Evolutionary conservation across 2,329 filamentous ascomycete species (phyloP), one percentile per base, ranked within the genome.

Genomic region (Beauveria scarabaeidicola): DNA sequence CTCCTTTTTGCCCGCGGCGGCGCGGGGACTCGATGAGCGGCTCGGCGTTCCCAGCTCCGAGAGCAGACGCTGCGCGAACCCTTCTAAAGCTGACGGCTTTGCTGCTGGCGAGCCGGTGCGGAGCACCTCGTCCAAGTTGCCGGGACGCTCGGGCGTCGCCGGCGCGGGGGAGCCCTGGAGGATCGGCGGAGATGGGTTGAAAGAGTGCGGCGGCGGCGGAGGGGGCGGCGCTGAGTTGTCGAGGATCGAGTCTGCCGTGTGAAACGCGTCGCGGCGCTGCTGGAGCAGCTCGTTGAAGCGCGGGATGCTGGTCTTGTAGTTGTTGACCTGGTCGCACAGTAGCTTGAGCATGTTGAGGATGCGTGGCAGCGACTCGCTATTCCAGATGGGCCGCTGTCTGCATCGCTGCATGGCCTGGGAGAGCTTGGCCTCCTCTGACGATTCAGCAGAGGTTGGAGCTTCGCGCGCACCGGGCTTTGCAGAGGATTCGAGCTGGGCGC

Each of bases 271-370:
- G 5, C 84, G 82, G 13, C 79, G 84, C 70, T 81, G 85, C 72
- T 80, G 86, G 4, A 91, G 75, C 2, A 91, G 77, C 41, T 88
- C 84, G 55, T 90, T 86, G 68, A 91, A 92, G 41, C 89, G 83
- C 0, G 87, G 83, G 7, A 92, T 80, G 6, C 82, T 81, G 38
- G 64, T 64, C 60, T 64, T 65, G 70, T 72, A 73, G 60, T 68
- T 62, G 11, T 65, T 65, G 29, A 66, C 63, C 68, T 90, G 84
- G 25, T 83, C 78, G 11, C 83, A 79, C 1, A 92, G 77, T 7
- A 71, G 73, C 63, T 84, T 80, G 1, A 92, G 71, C 23, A 86
- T 75, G 1, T 72, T 70, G 15, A 89, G 76, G 4, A 90, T 75
- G 32, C 77, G 77, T 21, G 78, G 81, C 21, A 81, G 71, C 52